Base-by-base conservation (phyloP, 108 stramenopile genomes). In the Skeletonema costatum region DNA sequence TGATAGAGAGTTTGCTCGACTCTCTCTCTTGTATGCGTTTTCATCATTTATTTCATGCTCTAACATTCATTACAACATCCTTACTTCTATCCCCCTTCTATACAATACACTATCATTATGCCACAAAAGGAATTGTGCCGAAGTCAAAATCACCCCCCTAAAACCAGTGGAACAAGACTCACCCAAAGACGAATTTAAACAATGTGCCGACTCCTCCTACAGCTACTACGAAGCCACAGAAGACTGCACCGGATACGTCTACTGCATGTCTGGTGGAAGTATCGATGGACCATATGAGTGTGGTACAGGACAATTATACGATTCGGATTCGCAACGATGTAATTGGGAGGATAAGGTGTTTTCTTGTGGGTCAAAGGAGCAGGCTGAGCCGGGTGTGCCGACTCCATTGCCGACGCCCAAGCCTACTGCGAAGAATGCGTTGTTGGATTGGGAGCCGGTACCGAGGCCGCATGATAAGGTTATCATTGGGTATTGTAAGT, bases 91-190 rank as follows among this genome's bases (percentile, higher is more conserved):
- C 4, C 50, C 16, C n/a, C 50, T 63, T 62, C 10, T 0, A 21
- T 44, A 4, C 8, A 14, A 63, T 73, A 58, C 74, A 74, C 42
- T n/a, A n/a, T 81, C 19, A 19, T 12, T 42, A 14, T 19, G 3
- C 5, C 38, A 38, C 17, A 70, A 58, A 25, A 53, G 80, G 80
- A 81, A 81, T 19, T 81, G 80, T 60, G 80, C 80, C 44, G 77
- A 78, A 66, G 51, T 78, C 53, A 78, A 65, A 58, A 65, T 78
- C n/a, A 64, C 58, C 6, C 50, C 50, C 58, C 38, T 38, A 29
- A 65, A 58, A 31, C 16, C 19, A 7, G 7, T 51, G 4, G 50
- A 51, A 51, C 6, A 36, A 36, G 36, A 36, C 1, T 1, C 4
- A 6, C 36, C 36, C 41, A 16, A 44, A 2, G 25, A 12, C 29